Base-by-base conservation (phyloP, 2,329 filamentous ascomycete genomes). In the Rhinocladiella similis region DNA sequence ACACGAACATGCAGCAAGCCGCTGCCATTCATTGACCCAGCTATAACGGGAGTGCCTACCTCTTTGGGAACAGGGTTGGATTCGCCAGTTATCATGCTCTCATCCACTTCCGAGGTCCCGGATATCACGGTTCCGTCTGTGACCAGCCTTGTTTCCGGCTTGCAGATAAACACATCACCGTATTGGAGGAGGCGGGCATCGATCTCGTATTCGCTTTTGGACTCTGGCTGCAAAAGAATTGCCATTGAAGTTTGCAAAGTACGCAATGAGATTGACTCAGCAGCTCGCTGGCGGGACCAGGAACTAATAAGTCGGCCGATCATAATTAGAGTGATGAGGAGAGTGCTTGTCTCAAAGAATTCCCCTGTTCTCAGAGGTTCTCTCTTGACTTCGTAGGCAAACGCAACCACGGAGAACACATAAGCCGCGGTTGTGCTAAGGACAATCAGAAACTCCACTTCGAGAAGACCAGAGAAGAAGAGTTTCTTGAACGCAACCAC, bases 71-170 rank as follows among this genome's bases (percentile, higher is more conserved):
- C 80, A 0, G 83, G 84, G 0, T 71, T 70, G 0, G 82, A 78
- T 67, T 94, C 90, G 0, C 89, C 89, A 0, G 89, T 93, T 7
- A 93, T 71, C 83, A 90, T 89, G 0, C 88, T 89, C 67, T 93
- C 90, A 65, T 93, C 82, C 0, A 91, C 78, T 56, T 90, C 88
- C 0, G 83, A 86, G 0, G 72, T 74, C 0, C 89, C 89, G 1
- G 73, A 72, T 0, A 86, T 59, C 0, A 93, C 80, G 0, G 77
- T 80, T 0, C 89, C 90, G 63, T 94, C 90, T 0, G 89, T 92
- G 0, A 83, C 81, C 3, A 91, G 75, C 0, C 70, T 69, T 0
- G 75, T 74, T 54, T 91, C 82, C 0, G 88, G 85, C 0, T 73
- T 64, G 2, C 90, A 80, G 35, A 79, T 82, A 72, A 93, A 87